phyloP scores from a whole-genome alignment of 129 eudicot species.

The Scalesia atractyloides region DNA sequence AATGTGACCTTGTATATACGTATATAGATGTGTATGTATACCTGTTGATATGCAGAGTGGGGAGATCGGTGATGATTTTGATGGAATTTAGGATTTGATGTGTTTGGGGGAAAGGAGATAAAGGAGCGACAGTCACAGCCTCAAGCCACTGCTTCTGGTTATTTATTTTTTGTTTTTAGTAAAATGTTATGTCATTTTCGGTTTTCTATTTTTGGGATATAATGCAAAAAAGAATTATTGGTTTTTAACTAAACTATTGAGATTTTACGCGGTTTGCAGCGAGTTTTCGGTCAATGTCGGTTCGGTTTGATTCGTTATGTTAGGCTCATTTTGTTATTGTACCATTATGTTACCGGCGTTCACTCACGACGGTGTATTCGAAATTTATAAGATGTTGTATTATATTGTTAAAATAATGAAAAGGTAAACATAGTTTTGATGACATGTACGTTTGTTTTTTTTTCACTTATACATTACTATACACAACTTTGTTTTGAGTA shows the following conservation, averaged over 20 bases:
- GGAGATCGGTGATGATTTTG: background rate
- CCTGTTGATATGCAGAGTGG: background rate
- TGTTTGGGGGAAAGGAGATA: background rate
- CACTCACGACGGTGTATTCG: no score
- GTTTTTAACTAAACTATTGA: background rate
- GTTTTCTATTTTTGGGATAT: background rate
- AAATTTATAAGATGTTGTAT: no score
- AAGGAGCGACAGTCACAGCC: conserved; percentile 8
- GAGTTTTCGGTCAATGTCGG: no score
- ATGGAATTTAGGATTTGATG: background rate
- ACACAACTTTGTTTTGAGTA: no score
- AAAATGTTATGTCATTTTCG: conserved; percentile 6
- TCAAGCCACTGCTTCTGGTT: background rate
- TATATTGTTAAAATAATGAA: no score
- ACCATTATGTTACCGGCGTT: no score
- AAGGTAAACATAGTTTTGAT: no score
- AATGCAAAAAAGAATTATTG: background rate
- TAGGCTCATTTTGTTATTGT: no score
- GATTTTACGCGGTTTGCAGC: no score
- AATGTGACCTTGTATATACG: background rate
- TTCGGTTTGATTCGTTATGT: no score
- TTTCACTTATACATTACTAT: no score
- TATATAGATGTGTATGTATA: background rate
- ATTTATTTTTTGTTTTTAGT: background rate
- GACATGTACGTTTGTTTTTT: no score